Base-by-base conservation (phyloP, 163 green algal species). In the Trebouxia gelatinosa region DNA sequence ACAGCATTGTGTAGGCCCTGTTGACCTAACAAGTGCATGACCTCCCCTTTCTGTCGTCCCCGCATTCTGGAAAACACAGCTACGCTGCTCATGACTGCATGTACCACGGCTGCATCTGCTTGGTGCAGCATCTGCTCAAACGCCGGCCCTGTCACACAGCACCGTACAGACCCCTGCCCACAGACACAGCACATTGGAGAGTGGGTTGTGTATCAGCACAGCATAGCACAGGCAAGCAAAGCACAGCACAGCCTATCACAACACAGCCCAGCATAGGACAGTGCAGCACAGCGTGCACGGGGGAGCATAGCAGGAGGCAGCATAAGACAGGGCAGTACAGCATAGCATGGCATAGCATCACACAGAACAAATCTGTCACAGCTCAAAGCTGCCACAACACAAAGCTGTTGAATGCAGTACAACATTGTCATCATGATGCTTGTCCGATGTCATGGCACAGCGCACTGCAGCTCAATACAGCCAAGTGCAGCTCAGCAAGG, bases 41-140 rank as follows among this genome's bases (percentile, higher is more conserved):
- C 64, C 50, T 72, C 35, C 21, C 64, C 64, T 37, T 72, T 72
- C 26, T 72, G 64, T 17, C 50, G 64, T 23, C 35, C 64, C 23
- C 26, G 21, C 64, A 72, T 72, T 0, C 64, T 28, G 19, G 64
- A 35, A 51, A 11, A 72, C 64, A 72, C 64, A 5, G 37, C 35
- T 23, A 72, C 4, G 64, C 64, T 72, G 37, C 64, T 72, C 64
- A 72, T 72, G 21, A 72, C 7, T 51, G 64, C 64, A 11, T 72
- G 64, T n/a, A 72, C 64, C 35, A 51, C 64, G 23, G 64, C 3
- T 7, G 7, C 21, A 23, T 72, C 35, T 72, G 64, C 64, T 72
- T 72, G 64, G 35, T 54, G 64, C 64, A 72, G 64, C 64, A 72
- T 51, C 35, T 31, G 32, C 62, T 72, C 64, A 51, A 72, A 72